phyloP scores from a whole-genome alignment of 495 filamentous ascomycete genomes.

The Penicillium verhagenii region DNA sequence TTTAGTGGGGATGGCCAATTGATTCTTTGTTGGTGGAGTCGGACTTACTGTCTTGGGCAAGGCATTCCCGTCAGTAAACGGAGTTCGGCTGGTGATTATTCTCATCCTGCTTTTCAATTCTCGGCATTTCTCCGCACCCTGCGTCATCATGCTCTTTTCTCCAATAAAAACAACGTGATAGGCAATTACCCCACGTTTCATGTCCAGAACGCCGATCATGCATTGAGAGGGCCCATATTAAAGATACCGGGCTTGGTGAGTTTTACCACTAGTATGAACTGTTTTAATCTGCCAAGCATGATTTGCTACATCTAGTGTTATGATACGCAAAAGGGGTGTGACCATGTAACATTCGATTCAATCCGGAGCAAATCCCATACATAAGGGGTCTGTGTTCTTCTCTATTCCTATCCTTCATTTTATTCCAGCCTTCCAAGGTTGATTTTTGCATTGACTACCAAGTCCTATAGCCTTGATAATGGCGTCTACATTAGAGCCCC shows the following conservation, averaged over 20 bases:
- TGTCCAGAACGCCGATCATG: background rate
- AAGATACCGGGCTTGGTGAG: background rate
- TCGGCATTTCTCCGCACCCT: background rate
- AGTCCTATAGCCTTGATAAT: background rate
- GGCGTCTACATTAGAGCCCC: background rate
- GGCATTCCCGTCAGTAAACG: background rate
- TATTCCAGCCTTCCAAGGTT: background rate
- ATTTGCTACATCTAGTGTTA: background rate
- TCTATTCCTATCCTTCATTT: background rate
- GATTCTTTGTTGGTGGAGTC: background rate
- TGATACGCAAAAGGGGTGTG: background rate
- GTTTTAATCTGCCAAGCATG: background rate
- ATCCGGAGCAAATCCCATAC: background rate
- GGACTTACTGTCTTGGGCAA: background rate
- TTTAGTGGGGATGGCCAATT: background rate
- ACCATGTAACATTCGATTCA: background rate
- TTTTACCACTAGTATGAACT: background rate
- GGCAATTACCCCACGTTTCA: slow-evolving; percentile 2
- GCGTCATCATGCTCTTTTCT: background rate
- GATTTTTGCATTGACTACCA: background rate
- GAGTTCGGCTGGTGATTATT: background rate
- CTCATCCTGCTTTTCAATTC: background rate
- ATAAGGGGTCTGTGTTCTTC: background rate
- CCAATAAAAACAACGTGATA: slow-evolving; percentile 2
- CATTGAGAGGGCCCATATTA: background rate